These are phyloP conservation scores for Ulmus americana DNA, from an alignment of 331 rosid species.

Conservation along the genomic window DNA sequence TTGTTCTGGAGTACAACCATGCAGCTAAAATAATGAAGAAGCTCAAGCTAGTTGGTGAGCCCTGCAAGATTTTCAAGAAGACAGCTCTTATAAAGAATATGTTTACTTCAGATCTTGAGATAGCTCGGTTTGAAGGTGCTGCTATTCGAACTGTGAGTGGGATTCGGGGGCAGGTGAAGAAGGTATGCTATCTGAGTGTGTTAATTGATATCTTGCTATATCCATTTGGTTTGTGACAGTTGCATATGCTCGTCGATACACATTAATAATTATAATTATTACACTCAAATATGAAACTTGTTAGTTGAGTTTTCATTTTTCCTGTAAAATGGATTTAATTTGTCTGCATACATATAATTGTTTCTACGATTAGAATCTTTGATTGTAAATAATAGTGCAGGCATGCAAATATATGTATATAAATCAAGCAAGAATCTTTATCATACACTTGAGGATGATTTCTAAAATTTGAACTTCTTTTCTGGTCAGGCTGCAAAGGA, in stretches of 20 bases:
- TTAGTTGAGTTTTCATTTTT: not conserved
- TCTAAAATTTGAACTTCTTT: conserved; percentile 2
- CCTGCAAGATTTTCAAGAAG: conserved; percentile 90
- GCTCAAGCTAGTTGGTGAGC: conserved; percentile 85
- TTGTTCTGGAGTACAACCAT: conserved; percentile 81
- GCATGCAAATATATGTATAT: too few relatives aligned
- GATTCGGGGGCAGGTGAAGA: conserved; percentile 91
- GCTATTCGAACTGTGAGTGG: conserved; percentile 84
- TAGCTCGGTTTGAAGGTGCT: conserved; percentile 95
- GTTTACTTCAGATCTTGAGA: conserved; percentile 91
- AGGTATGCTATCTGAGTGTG: conserved; percentile 45
- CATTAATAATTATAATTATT: not conserved
- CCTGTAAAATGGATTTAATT: not conserved
- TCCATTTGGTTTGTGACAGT: conserved; percentile 3
- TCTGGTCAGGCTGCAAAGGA: conserved; percentile 79
- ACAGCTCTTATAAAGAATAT: conserved; percentile 84
- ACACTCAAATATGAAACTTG: too few relatives aligned
- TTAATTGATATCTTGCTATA: conserved; percentile 5
- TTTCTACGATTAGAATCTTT: too few relatives aligned
- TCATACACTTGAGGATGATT: not conserved
- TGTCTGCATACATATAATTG: not conserved
- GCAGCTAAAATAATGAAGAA: conserved; percentile 75
- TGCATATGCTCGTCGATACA: not conserved
- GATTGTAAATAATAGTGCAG: too few relatives aligned
- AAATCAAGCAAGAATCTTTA: not conserved